Evolutionary conservation across 441 rosid species (phyloP), one percentile per base, ranked within the genome.

Genomic region (Biscutella laevigata): DNA sequence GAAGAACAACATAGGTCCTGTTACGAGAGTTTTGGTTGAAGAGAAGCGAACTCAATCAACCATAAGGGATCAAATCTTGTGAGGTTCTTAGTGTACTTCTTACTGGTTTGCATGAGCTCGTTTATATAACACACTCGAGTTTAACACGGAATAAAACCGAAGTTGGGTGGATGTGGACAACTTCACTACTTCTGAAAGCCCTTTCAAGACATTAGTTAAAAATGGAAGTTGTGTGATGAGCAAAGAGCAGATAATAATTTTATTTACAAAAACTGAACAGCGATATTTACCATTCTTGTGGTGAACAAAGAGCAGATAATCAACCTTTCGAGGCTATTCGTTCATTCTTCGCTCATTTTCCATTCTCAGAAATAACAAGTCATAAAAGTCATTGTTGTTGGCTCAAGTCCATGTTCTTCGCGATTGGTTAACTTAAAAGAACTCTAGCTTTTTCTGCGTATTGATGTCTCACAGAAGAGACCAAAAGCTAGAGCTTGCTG

Each of bases 361-460:
- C 57, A 19, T 16, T 22, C 8, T 24, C 1, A 21, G 25, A 46
- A 21, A 38, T 42, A 47, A 17, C 57, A 55, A 39, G 36, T 12
- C 25, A 53, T 22, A n/a, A 1, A 14, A 44, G 28, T 20, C 49
- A 7, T 29, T 35, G 39, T 17, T 33, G 2, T 49, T 27, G 44
- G n/a, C n/a, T 66, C 76, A 85, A 42, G 90, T 82, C 0, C 96
- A 92, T 32, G 97, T 70, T 77, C 99, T 77, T 64, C 99, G 72
- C 77, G 87, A 86, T 83, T 86, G 34, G 71, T 69, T 64, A 83
- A 65, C 73, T 94, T 94, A 70, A 94, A 94, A 4, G 96, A 96
- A 64, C 97, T 86, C 99, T 97, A 94, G 72, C 94, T 94, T 71
- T 86, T 89, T 68, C 89, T 77, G 25, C 96, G 90, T 53, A 77